Percentiles rank a stretch among this genome's conserved stretches.
phyloP scores from a whole-genome alignment of 768 basidiomycete species.

The Pleurotus giganteus region DNA sequence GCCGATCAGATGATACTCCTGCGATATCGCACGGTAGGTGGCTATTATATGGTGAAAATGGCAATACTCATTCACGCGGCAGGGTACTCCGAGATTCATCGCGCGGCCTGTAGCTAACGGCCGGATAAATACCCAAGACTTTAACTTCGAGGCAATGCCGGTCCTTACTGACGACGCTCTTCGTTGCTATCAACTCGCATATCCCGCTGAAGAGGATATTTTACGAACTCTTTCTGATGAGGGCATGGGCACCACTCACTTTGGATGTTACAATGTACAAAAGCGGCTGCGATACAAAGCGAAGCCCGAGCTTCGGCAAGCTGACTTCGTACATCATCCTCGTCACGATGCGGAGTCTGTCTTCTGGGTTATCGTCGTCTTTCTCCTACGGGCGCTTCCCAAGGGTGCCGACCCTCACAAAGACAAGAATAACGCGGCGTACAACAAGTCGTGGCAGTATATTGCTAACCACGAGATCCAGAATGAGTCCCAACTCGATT shows the following conservation, averaged over 20 bases:
- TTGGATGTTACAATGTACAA: too few species aligned
- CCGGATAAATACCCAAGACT: not conserved
- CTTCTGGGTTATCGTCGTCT: constrained; percentile 4
- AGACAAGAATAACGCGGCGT: constrained; percentile 2
- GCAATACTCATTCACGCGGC: not conserved
- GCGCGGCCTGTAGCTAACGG: constrained; percentile 7
- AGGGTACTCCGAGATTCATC: constrained; percentile 9
- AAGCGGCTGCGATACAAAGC: too few species aligned
- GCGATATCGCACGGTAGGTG: too few species aligned
- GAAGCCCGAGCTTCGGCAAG: too few species aligned
- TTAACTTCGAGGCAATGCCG: not conserved
- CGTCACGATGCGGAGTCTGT: constrained; percentile 10
- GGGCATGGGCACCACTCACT: too few species aligned
- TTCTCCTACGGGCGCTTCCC: not conserved
- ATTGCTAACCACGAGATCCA: constrained; percentile 9
- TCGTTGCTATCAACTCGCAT: too few species aligned
- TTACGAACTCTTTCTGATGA: too few species aligned
- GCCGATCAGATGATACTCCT: not conserved
- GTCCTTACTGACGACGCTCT: too few species aligned
- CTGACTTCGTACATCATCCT: constrained; percentile 5
- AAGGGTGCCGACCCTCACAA: not conserved
- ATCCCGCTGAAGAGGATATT: too few species aligned
- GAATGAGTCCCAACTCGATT: not conserved
- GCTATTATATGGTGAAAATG: not conserved
- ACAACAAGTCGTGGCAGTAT: constrained; percentile 3